Conservation (phyloP, 768 basidiomycete species). For the Lyophyllum shimeji region DNA sequence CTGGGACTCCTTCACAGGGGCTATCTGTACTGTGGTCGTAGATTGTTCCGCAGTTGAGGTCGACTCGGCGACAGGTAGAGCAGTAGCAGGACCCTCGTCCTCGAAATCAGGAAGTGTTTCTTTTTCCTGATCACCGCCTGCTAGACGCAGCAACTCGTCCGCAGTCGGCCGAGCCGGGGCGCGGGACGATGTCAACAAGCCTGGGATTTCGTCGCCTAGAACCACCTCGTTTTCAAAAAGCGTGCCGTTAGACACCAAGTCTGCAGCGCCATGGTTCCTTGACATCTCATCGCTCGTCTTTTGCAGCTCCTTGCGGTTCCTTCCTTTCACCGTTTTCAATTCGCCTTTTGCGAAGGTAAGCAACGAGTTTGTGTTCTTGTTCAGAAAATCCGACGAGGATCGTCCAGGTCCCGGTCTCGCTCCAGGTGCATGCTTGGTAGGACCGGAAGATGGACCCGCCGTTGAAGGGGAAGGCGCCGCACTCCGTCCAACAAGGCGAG, state of each 20-base stretch:
- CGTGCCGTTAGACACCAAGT: conserved; percentile 4
- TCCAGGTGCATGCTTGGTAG: conserved; percentile 7
- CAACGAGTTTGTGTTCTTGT: conserved; percentile 48
- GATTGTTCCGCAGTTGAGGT: neutral
- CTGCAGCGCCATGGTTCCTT: neutral
- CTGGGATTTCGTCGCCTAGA: conserved; percentile 9
- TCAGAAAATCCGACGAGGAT: conserved; percentile 42
- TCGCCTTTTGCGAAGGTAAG: conserved; percentile 53
- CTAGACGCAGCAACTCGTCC: conserved; percentile 48
- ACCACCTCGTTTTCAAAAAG: conserved; percentile 17
- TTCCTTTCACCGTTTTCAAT: conserved; percentile 51
- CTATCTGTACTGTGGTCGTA: neutral
- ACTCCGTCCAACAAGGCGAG: conserved; percentile 35
- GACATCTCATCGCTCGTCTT: neutral
- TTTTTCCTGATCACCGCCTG: conserved; percentile 40
- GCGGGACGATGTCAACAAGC: neutral
- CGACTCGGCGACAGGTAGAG: neutral
- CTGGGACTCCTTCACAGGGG: conserved; percentile 3
- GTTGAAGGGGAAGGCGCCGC: conserved; percentile 12
- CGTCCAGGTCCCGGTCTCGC: conserved; percentile 51
- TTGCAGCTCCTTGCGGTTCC: conserved; percentile 21
- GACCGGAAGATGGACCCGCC: neutral
- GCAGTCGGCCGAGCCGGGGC: conserved; percentile 30
- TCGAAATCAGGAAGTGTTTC: conserved; percentile 58
- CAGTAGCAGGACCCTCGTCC: conserved; percentile 27